Evolutionary conservation across 768 basidiomycete genomes (phyloP).

Genomic region (Xerocomellus intermedius): DNA sequence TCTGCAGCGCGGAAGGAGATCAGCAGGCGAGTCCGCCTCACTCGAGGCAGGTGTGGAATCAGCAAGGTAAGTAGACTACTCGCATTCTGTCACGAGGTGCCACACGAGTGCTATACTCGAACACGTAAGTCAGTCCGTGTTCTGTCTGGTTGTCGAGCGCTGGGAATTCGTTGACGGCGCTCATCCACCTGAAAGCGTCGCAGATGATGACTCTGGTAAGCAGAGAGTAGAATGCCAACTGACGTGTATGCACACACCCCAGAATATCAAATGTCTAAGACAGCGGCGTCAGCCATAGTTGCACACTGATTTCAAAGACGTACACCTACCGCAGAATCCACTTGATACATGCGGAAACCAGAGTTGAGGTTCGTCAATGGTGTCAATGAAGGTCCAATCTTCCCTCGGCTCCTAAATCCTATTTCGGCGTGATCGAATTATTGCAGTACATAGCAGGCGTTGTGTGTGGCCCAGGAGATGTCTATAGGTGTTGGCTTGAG

Average conservation of each 20-base stretch:
- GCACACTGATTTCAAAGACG: background rate
- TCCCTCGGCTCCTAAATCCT: background rate
- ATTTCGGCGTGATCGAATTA: background rate
- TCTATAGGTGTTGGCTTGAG: too few species aligned
- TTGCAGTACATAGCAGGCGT: too few species aligned
- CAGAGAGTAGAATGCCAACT: constrained; percentile 17
- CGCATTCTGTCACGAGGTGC: constrained; percentile 70
- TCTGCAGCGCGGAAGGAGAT: constrained; percentile 1
- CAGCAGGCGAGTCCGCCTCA: background rate
- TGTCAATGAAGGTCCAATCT: constrained; percentile 53
- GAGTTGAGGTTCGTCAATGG: constrained; percentile 67
- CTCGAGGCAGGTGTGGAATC: background rate
- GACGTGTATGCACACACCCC: constrained; percentile 74
- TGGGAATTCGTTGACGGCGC: constrained; percentile 56
- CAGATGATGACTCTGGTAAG: too few species aligned
- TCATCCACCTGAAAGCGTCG: constrained; percentile 48
- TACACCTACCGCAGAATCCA: constrained; percentile 32
- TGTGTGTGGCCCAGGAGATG: too few species aligned
- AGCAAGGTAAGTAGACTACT: constrained; percentile 7
- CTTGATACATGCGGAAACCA: constrained; percentile 40
- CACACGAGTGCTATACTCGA: constrained; percentile 71
- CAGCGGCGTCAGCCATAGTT: background rate
- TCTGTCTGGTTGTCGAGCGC: constrained; percentile 52
- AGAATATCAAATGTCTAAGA: constrained; percentile 67
- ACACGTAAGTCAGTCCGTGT: constrained; percentile 53